Evolutionary conservation across 2,329 filamentous ascomycete species (phyloP), one percentile per base, ranked within the genome.

Genomic region (Cercospora nicotianae): DNA sequence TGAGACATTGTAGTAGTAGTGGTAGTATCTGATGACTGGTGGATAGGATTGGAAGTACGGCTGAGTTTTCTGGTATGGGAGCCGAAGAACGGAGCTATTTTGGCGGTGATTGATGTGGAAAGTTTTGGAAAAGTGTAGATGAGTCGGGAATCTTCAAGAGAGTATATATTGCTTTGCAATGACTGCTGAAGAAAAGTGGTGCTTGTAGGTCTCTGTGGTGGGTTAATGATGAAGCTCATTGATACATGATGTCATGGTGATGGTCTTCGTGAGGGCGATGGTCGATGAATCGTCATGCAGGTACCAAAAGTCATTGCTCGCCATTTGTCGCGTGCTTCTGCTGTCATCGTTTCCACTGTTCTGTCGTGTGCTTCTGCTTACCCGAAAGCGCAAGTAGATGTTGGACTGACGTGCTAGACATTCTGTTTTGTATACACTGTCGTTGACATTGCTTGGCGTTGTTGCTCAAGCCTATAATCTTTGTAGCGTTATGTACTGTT

Each of bases 1-100:
- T 80, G 75, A 74, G 83, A 83, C 82, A 84, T 84, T 65, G 31
- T 78, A 63, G 59, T 45, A 12, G 66, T 67, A 1, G 55, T 64
- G 64, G 42, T 55, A 58, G 62, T 64, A 36, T 64, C 45, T 68
- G 39, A 51, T 60, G 60, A 33, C 3, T 33, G 31, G 1, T 51
- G 48, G 13, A 36, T 7, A 2, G 48, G 62, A n/a, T 57, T 62
- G 28, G 45, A 28, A 20, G 58, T 66, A 51, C 45, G 58, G 26
- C 26, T 63, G 13, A 59, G 51, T 33, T 65, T 60, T 51, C 33
- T 60, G 33, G 23, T 10, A 36, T 51, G 53, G 7, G 62, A 58
- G 9, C 33, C 33, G 36, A 64, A 64, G 53, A 64, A 64, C 5
- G 51, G 60, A 53, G 60, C 60, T 23, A 63, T 63, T 53, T 58